Evolutionary conservation across 1,284 basidiomycete genomes (phyloP).

Genomic region (Kwoniella shivajii): DNA sequence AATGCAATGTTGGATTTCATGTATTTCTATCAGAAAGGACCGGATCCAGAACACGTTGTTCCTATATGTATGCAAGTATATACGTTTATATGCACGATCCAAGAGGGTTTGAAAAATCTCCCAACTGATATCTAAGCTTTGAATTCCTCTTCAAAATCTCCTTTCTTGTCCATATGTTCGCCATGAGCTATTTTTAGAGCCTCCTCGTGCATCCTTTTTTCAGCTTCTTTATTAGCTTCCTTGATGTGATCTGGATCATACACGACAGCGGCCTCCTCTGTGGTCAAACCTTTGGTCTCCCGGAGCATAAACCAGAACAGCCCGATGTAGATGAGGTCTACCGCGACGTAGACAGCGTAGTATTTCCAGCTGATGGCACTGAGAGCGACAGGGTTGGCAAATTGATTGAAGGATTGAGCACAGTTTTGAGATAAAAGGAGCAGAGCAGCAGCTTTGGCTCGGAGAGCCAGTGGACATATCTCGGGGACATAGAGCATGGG

Average conservation of each 20-base stretch:
- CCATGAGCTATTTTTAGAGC: neutral
- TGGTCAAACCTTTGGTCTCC: slow-evolving; percentile 41
- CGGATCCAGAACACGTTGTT: too few species aligned
- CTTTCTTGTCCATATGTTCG: slow-evolving; percentile 7
- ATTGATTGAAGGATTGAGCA: slow-evolving; percentile 76
- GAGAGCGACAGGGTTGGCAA: slow-evolving; percentile 74
- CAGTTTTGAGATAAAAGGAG: slow-evolving; percentile 36
- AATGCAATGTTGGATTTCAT: too few species aligned
- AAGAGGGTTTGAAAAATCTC: too few species aligned
- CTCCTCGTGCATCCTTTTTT: slow-evolving; percentile 13
- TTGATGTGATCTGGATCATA: slow-evolving; percentile 22
- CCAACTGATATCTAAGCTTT: neutral
- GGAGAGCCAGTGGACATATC: slow-evolving; percentile 67
- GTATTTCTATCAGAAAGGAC: too few species aligned
- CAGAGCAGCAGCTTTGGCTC: slow-evolving; percentile 59
- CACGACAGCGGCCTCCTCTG: slow-evolving; percentile 47
- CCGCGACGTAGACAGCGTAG: slow-evolving; percentile 60
- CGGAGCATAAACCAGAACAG: slow-evolving; percentile 40
- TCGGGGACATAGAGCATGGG: slow-evolving; percentile 62
- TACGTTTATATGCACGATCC: too few species aligned
- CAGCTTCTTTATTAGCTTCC: slow-evolving; percentile 13
- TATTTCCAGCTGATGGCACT: slow-evolving; percentile 69
- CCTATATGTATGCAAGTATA: too few species aligned
- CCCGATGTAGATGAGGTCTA: slow-evolving; percentile 41
- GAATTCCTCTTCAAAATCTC: slow-evolving; percentile 3